A percentile compares a stretch with the other conserved stretches of the same genome.
These are phyloP conservation scores for Botrytis fragariae DNA, from an alignment of 2,329 filamentous ascomycete species.

Conservation along the genomic window DNA sequence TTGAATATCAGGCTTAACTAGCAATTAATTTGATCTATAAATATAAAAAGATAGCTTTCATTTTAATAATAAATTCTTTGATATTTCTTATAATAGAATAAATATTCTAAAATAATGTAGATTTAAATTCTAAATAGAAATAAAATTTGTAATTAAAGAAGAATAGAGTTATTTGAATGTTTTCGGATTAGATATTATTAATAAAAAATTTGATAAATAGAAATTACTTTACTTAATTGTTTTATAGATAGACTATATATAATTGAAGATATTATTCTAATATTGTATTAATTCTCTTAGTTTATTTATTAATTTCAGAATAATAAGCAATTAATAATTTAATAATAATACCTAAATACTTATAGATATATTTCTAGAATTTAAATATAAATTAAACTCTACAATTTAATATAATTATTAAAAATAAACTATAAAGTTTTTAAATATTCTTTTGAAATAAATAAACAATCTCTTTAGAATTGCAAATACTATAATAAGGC, in stretches of 20 bases:
- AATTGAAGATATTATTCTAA: too few relatives aligned
- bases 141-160: too few relatives aligned
- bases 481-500: background rate
- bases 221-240: fast-evolving
- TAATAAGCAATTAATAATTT: background rate
- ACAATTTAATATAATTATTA: background rate
- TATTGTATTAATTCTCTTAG: background rate
- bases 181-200: too few relatives aligned
- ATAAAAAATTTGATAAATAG: too few relatives aligned
- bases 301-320: background rate
- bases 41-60: too few relatives aligned
- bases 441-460: background rate
- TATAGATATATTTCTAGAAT: background rate
- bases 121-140: fast-evolving
- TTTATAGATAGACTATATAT: too few relatives aligned
- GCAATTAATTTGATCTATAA: too few relatives aligned
- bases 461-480: background rate
- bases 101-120: fast-evolving
- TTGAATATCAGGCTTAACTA: too few relatives aligned
- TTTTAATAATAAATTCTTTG: too few relatives aligned
- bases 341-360: background rate
- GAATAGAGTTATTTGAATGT: too few relatives aligned
- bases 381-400: background rate
- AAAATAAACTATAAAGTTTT: background rate
- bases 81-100: too few relatives aligned